Base-by-base conservation (phyloP, 495 filamentous ascomycete genomes). In the Tuber aestivum region DNA sequence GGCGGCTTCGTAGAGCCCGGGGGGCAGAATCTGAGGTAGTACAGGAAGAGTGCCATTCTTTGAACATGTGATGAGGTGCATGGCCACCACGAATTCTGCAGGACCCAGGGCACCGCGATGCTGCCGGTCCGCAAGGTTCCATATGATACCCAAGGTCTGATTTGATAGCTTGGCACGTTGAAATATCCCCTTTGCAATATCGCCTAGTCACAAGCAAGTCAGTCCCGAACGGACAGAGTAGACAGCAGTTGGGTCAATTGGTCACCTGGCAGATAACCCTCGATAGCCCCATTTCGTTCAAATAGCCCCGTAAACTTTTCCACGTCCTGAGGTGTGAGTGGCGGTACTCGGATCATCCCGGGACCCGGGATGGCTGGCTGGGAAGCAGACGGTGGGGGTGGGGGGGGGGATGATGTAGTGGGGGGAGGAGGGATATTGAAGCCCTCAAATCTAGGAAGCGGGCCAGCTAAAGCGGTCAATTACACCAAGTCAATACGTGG, bases 51-150 rank as follows among this genome's bases (percentile, higher is more conserved):
- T 87, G 40, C 94, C 92, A 37, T 90, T 92, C 85, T 95, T 97
- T 83, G 90, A 94, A 10, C 94, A 97, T 8, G 92, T 92, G 72
- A 99, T 86, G 41, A 99, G 87, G 85, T 99, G 95, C 95, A 99
- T 99, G 18, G 96, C 95, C 80, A 99, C 95, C 80, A 97, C 92
- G 83, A 99, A 99, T 76, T 98, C 95, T 20, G 94, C 95, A 79
- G 89, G 86, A 77, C 92, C 92, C n/a, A 99, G 88, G 45, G 90
- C 90, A 40, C 95, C 96, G 72, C 94, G 89, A 83, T 97, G 93
- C 83, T 97, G 93, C 1, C 92, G 94, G 84, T 99, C 95, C 16
- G 94, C 91, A 70, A 99, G 87, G 80, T 91, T 93, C 95, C 95
- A 99, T 83, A 99, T 97, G 72, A 92, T 90, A 18, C 93, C 95